A percentile compares a stretch with the other conserved stretches of the same genome.
These are phyloP conservation scores for Tetrapisispora namnaoensis DNA, from an alignment of 805 yeast genomes.

Conservation along the genomic window DNA sequence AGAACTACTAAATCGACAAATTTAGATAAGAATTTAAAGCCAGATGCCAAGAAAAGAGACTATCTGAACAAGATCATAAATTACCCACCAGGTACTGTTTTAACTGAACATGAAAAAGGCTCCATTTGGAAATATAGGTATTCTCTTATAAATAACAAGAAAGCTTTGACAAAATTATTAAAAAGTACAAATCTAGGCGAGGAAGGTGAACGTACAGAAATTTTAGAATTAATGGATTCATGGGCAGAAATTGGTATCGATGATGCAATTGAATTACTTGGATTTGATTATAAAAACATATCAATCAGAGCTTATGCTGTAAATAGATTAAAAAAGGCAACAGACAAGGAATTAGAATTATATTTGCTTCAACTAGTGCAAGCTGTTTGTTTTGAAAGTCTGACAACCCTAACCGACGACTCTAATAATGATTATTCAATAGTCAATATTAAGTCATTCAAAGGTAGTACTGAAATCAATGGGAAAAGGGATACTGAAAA, in stretches of 20 bases:
- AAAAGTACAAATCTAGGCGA: slow-evolving; percentile 87
- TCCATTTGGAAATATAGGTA: slow-evolving; percentile 86
- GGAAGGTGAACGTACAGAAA: slow-evolving; percentile 69
- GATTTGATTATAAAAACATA: slow-evolving; percentile 64
- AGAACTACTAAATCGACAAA: slow-evolving; percentile 71
- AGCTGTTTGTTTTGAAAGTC: slow-evolving; percentile 70
- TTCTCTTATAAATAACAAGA: slow-evolving; percentile 58
- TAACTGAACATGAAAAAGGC: slow-evolving; percentile 76
- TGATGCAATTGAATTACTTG: slow-evolving; percentile 76
- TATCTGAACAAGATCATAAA: slow-evolving; percentile 57
- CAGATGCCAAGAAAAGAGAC: slow-evolving; percentile 73
- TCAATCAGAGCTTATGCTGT: slow-evolving; percentile 83
- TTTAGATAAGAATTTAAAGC: slow-evolving; percentile 77
- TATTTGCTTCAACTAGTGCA: slow-evolving; percentile 86
- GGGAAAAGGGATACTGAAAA: not conserved
- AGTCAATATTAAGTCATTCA: slow-evolving; percentile 22
- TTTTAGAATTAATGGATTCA: slow-evolving; percentile 56
- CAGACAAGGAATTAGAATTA: slow-evolving; percentile 68
- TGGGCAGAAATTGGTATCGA: slow-evolving; percentile 75
- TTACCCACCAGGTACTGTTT: slow-evolving; percentile 75
- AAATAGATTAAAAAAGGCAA: slow-evolving; percentile 65
- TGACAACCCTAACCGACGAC: slow-evolving; percentile 21
- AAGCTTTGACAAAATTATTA: slow-evolving; percentile 68
- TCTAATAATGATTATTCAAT: slow-evolving; percentile 32
- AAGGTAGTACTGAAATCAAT: not conserved